Evolutionary conservation across 352 stramenopile genomes (phyloP).

Genomic region (Phytophthora hibernalis): DNA sequence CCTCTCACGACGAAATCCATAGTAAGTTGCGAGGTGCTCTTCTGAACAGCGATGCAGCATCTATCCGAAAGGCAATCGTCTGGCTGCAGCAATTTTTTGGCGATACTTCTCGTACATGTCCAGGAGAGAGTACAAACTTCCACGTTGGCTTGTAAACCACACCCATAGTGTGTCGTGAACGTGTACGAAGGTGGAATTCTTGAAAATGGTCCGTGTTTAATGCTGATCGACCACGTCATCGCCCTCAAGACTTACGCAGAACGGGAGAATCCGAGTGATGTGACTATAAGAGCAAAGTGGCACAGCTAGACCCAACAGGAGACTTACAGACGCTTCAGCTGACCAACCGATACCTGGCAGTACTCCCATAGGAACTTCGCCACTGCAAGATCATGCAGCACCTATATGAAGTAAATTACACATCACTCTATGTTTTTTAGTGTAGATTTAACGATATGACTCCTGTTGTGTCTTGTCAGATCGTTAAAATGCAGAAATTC

Average conservation of each 20-base stretch:
- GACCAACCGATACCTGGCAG: conserved; percentile 36
- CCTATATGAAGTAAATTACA: conserved; percentile 23
- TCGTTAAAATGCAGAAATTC: conserved; percentile 36
- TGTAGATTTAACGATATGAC: background rate
- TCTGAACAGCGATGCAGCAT: background rate
- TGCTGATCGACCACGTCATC: too few species aligned
- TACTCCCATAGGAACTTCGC: conserved; percentile 30
- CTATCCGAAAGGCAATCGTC: background rate
- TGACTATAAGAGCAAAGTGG: conserved; percentile 35
- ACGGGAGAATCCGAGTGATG: conserved; percentile 32
- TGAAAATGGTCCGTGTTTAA: too few species aligned
- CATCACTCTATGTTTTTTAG: background rate
- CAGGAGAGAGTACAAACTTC: conserved; percentile 15
- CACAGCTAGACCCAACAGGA: conserved; percentile 22
- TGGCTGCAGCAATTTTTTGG: background rate
- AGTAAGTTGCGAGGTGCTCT: too few species aligned
- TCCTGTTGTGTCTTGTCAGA: background rate
- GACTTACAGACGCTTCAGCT: conserved; percentile 38
- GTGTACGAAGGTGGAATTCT: too few species aligned
- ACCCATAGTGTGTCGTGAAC: conserved; percentile 37
- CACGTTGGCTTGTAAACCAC: background rate
- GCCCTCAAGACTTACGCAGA: too few species aligned
- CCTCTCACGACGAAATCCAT: too few species aligned
- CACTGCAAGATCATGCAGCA: conserved; percentile 34
- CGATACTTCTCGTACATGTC: background rate